Percentiles rank a stretch among this genome's conserved stretches.
These are phyloP conservation scores for Daldinia eschscholtzii DNA, from an alignment of 2,329 filamentous ascomycete species.

Conservation along the genomic window DNA sequence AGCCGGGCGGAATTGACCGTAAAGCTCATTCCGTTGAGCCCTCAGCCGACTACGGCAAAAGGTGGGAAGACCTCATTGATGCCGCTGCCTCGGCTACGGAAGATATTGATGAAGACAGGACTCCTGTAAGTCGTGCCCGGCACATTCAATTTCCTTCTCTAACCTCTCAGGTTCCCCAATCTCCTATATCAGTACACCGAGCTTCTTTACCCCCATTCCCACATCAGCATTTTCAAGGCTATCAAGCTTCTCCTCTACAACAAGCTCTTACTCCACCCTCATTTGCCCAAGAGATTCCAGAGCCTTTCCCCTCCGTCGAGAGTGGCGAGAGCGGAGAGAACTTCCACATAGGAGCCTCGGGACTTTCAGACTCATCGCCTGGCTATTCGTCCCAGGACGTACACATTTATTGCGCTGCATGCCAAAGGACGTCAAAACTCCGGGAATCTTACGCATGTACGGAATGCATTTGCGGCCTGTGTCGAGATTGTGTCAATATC, in stretches of 20 bases:
- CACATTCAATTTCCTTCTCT: conserved; percentile 60
- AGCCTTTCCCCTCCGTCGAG: conserved; percentile 92
- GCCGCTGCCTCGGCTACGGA: conserved; percentile 92
- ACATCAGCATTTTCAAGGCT: conserved; percentile 75
- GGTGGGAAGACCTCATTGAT: conserved; percentile 97
- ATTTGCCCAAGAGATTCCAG: conserved; percentile 74
- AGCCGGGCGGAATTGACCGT: conserved; percentile 75
- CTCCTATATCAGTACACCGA: conserved; percentile 72
- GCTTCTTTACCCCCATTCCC: conserved; percentile 72
- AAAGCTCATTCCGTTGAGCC: conserved; percentile 92
- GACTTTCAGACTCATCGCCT: conserved; percentile 77
- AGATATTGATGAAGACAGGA: conserved; percentile 90
- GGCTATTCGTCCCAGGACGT: conserved; percentile 80
- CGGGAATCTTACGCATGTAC: conserved; percentile 93
- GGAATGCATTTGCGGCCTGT: conserved; percentile 95
- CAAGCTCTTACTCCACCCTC: conserved; percentile 88
- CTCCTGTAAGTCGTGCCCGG: conserved; percentile 74
- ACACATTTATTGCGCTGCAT: conserved; percentile 93
- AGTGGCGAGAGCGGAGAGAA: conserved; percentile 78
- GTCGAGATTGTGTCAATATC: conserved; percentile 86
- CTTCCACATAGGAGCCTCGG: conserved; percentile 76
- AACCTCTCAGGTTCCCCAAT: conserved; percentile 70
- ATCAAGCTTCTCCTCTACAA: conserved; percentile 91
- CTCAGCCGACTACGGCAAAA: conserved; percentile 82
- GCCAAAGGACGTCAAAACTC: conserved; percentile 80